Evolutionary conservation across 495 filamentous ascomycete species (phyloP), one percentile per base, ranked within the genome.

Genomic region (Elaphomyces granulatus): DNA sequence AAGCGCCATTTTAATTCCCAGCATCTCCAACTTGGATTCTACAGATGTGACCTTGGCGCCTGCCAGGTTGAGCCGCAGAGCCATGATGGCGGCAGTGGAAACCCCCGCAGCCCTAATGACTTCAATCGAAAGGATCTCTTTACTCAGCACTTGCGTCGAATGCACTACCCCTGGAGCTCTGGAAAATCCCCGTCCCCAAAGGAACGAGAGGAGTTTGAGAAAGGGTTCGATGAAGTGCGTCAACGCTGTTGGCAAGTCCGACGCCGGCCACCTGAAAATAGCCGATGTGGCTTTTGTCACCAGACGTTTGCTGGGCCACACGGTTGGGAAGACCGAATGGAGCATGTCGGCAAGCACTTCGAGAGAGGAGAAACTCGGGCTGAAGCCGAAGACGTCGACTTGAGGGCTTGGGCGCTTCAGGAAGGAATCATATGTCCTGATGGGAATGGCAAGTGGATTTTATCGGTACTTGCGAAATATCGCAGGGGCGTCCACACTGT

Each of bases 111-210:
- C 31, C 53, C 59, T 44, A 78, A 83, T 39, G 77, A 83, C 53
- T 93, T 93, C 64, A 90, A 92, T 59, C 80, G 87, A 46, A 94
- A 93, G 53, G 87, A 94, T 47, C 75, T 94, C 17, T 93, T 87
- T 66, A 88, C 81, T 0, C 87, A 94, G 48, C 88, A 96, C 50
- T 67, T 92, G 8, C 79, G 86, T n/a, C 81, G 88, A 34, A 94
- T 94, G 87, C 88, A 96, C 50, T 66, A 68, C 0, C 74, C 77
- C 2, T 68, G 55, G 57, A 47, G 30, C 19, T 47, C 20, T 47
- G 58, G 51, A 46, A 59, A 58, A 55, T 51, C 43, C 1, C 47
- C 53, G 51, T 55, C 50, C 50, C 51, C 20, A 50, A 59, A 64
- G 14, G 56, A 64, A 8, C 54, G 56, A 23, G 42, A 48, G 1